Base-by-base conservation (phyloP, 2,329 filamentous ascomycete species). In the Cladosporium sphaerospermum region DNA sequence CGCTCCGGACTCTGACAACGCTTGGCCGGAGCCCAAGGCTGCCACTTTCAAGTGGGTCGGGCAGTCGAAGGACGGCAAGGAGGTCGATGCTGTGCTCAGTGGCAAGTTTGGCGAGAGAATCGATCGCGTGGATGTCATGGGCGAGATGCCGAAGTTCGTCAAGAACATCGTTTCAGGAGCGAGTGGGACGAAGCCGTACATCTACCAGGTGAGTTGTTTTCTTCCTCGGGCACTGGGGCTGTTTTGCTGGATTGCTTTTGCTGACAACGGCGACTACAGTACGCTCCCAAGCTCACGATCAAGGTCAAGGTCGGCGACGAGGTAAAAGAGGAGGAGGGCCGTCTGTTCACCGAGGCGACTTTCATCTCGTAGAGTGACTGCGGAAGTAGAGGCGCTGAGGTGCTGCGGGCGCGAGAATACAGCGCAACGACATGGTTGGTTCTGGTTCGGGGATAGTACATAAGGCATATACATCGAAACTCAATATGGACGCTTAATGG, bases 121-220 rank as follows among this genome's bases (percentile, higher is more conserved):
- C 32, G 93, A 99, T 71, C 82, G 86, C 59, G 84, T 99, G 59
- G 93, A 99, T 72, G 86, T 99, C 64, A 95, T 99, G 89, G 89
- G 88, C 19, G 91, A 99, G 72, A 87, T 99, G 34, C 93, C 93
- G 3, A 89, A 86, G 31, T 95, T 99, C 64, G 85, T 99, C 70
- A 99, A 99, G 81, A 84, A 84, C 62, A 89, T 99, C 67, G 90
- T 95, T 23, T 88, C 88, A 41, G 85, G 82, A 59, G 89, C 92
- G 10, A 89, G 86, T 3, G 93, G 93, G 57, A 95, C 93, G 28
- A 93, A 90, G 76, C 93, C 93, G 4, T 99, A 96, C 71, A 97
- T 99, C 64, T 99, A 96, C 74, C 93, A 95, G 79, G 89, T 91
- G 71, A 60, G 78, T 31, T n/a, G 52, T 2, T 9, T 1, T 19